Percentiles rank a stretch among this genome's conserved stretches.
Conservation (phyloP, 106 monocot species). For the Cymbidium sinense region DNA sequence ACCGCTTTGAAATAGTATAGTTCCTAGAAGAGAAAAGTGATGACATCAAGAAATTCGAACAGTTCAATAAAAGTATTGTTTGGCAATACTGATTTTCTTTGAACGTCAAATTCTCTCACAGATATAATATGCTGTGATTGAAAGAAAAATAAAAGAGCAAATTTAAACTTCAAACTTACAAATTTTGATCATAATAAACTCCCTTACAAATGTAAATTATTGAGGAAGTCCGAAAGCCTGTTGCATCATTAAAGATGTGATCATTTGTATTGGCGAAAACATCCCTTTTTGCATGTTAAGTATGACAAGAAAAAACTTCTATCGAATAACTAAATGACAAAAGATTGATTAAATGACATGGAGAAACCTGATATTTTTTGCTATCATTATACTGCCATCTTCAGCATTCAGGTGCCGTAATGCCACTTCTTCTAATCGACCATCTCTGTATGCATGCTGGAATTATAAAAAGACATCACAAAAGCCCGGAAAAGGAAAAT, state of each 20-base stretch:
- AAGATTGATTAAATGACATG: not conserved
- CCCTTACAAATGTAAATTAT: conserved; percentile 43
- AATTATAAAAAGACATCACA: conserved; percentile 9
- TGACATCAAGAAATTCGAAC: not conserved
- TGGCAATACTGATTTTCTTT: no score
- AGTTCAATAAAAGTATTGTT: not conserved
- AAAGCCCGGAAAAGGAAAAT: not conserved
- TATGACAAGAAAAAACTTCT: not conserved
- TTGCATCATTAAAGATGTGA: conserved; percentile 3
- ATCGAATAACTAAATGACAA: not conserved
- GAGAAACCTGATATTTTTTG: conserved; percentile 75
- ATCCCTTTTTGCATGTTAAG: not conserved
- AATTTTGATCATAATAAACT: not conserved
- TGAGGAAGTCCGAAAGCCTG: conserved; percentile 89
- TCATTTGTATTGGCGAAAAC: conserved; percentile 3
- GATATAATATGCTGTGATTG: not conserved
- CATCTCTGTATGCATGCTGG: conserved; percentile 97
- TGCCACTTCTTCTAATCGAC: conserved; percentile 80
- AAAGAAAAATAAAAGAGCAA: not conserved
- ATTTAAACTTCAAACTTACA: conserved; percentile 10
- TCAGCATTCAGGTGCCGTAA: conserved; percentile 85
- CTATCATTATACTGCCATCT: conserved; percentile 88
- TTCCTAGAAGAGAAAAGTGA: not conserved
- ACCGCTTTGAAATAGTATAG: not conserved
- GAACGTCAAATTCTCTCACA: not conserved